Evolutionary conservation across 2,329 filamentous ascomycete genomes (phyloP).

Genomic region (Karstenula rhodostoma): DNA sequence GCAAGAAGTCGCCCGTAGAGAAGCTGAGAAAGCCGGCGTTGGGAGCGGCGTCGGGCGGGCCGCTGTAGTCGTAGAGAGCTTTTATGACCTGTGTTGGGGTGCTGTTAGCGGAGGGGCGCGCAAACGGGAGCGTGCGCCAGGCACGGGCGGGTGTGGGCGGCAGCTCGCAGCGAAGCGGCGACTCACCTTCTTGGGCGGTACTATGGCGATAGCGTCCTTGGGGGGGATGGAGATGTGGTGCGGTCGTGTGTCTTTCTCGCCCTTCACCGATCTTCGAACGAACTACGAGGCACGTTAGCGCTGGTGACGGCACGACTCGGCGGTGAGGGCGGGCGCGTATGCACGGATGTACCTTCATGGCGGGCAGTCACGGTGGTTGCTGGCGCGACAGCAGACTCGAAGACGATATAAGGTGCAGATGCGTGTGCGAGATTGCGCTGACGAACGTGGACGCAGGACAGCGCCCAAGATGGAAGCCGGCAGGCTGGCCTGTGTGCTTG

Average conservation of each 20-base stretch:
- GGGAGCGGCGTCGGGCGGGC: constrained; percentile 74
- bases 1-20: constrained; percentile 95
- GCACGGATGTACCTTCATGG: constrained; percentile 34
- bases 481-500: constrained; percentile 29
- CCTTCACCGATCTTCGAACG: constrained; percentile 82
- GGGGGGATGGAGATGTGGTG: constrained; percentile 79
- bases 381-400: constrained; percentile 14
- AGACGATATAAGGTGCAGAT: constrained; percentile 12
- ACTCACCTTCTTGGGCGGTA: constrained; percentile 88
- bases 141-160: not conserved
- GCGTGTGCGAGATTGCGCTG: constrained; percentile 19
- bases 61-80: constrained; percentile 96
- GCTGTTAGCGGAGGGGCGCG: constrained; percentile 15
- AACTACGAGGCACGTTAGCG: constrained; percentile 56
- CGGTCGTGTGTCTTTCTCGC: constrained; percentile 79
- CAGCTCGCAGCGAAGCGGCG: constrained; percentile 7
- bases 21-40: constrained; percentile 77
- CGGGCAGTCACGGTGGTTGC: constrained; percentile 17
- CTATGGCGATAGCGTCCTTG: constrained; percentile 86
- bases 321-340: constrained; percentile 14
- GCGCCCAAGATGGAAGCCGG: constrained; percentile 30
- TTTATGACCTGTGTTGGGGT: constrained; percentile 79
- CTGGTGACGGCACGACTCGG: constrained; percentile 33
- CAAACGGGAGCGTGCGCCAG: constrained; percentile 20
- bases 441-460: constrained; percentile 19